Conservation (phyloP, 805 yeast species). For the Naumovozyma baii region DNA sequence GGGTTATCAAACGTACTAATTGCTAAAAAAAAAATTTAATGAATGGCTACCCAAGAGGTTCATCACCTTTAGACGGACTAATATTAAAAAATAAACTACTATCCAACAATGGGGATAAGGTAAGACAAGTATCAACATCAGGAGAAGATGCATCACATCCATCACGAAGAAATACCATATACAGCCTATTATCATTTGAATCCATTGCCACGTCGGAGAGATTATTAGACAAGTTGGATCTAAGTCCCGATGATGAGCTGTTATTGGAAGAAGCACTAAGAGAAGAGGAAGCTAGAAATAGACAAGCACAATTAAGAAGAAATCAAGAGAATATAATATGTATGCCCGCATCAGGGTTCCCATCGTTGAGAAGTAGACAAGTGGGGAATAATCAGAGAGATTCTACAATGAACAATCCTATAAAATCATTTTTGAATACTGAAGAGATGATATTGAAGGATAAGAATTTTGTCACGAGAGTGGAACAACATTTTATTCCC, state of each 20-base stretch:
- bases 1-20: too few relatives aligned
- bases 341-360: conserved; percentile 29
- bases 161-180: conserved; percentile 4
- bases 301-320: background rate
- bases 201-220: conserved; percentile 26
- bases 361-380: conserved; percentile 15
- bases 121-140: conserved; percentile 2
- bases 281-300: conserved; percentile 14
- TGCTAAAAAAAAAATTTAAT: too few relatives aligned
- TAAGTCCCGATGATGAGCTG: conserved; percentile 26
- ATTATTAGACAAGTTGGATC: conserved; percentile 25
- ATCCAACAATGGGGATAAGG: too few relatives aligned
- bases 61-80: background rate
- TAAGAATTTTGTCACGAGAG: conserved; percentile 14
- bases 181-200: conserved; percentile 23
- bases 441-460: conserved; percentile 8
- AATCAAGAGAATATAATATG: conserved; percentile 18
- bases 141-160: background rate
- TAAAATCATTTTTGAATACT: background rate
- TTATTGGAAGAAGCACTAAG: conserved; percentile 21
- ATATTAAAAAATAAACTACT: background rate
- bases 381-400: background rate
- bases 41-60: background rate
- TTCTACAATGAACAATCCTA: background rate
- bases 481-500: conserved; percentile 22